These are phyloP conservation scores for Myriangium duriaei DNA, from an alignment of 2,329 filamentous ascomycete species.

Conservation along the genomic window DNA sequence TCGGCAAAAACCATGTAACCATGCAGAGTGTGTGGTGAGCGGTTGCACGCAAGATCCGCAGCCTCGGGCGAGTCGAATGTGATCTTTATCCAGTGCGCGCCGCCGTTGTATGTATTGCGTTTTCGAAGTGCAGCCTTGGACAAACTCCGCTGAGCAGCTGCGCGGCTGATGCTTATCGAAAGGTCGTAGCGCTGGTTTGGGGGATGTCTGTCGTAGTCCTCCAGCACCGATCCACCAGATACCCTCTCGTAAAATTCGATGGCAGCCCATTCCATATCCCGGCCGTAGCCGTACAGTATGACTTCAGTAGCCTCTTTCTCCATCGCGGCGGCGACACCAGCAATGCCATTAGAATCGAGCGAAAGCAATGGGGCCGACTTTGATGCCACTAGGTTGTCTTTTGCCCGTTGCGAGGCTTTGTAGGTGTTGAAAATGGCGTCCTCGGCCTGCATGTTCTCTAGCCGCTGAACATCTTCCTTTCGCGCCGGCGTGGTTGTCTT, in stretches of 20 bases:
- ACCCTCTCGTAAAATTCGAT: constrained; percentile 80
- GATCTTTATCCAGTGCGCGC: constrained; percentile 72
- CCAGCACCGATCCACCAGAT: constrained; percentile 67
- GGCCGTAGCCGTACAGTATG: constrained; percentile 71
- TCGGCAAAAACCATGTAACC: constrained; percentile 38
- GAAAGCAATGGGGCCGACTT: constrained; percentile 13
- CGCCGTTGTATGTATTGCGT: constrained; percentile 70
- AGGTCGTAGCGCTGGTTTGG: constrained; percentile 61
- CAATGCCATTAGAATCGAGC: constrained; percentile 15
- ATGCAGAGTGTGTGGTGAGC: constrained; percentile 34
- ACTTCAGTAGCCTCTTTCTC: constrained; percentile 58
- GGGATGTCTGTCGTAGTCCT: constrained; percentile 85
- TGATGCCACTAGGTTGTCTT: constrained; percentile 12
- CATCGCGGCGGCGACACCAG: constrained; percentile 23
- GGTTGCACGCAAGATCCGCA: constrained; percentile 36
- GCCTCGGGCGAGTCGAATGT: constrained; percentile 38
- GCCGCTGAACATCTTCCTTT: constrained; percentile 40
- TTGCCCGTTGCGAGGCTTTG: constrained; percentile 15
- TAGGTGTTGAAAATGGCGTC: constrained; percentile 34
- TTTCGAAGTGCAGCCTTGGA: constrained; percentile 62
- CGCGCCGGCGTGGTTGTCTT: constrained; percentile 47
- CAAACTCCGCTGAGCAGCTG: constrained; percentile 54
- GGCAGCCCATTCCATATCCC: constrained; percentile 61
- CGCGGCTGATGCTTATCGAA: constrained; percentile 59
- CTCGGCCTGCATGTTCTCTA: constrained; percentile 32